Base-by-base conservation (phyloP, 1,284 basidiomycete genomes). In the Cryptococcus maquisensis region DNA sequence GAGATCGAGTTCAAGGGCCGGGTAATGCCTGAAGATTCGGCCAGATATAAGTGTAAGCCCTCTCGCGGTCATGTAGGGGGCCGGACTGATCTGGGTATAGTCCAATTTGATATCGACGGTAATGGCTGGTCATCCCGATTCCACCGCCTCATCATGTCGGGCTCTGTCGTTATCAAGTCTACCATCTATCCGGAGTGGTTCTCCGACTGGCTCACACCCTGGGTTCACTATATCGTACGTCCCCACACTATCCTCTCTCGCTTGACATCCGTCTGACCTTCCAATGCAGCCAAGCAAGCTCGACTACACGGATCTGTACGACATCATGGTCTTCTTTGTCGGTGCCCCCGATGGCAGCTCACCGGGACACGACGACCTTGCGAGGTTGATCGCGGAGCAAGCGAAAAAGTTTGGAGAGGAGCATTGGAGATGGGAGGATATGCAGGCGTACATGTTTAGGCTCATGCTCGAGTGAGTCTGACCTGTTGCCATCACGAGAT, bases 281-380 rank as follows among this genome's bases (percentile, higher is more conserved):
- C 12, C 3, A 28, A 12, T 47, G 3, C 52, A 75, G 71, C 79
- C 78, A 7, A 65, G 78, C 49, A 71, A 77, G 58, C 61, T 76
- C 32, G 79, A 81, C 64, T 79, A 79, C 49, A 73, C 77, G 12
- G 80, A 81, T 57, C 60, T 81, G 4, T 79, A 77, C 68, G 68
- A 77, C 55, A 70, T 78, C 47, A 74, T 81, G 65, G 73, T 77
- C 5, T 81, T 80, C 67, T 81, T 80, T 60, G 65, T 71, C 12
- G 80, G 80, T 6, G 62, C 72, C 0, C 75, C 75, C 0, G 75
- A 77, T 36, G 72, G 72, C 4, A 38, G 56, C 10, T 36, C 42
- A 9, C 62, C 62, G 4, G 72, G 68, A 8, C 73, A 78, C 59
- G 79, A 81, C 39, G 68, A 72, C 0, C 60, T 79, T 12, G 80